Evolutionary conservation across 805 yeast genomes (phyloP), one percentile per base, ranked within the genome.

Genomic region (Yarrowia sp.): DNA sequence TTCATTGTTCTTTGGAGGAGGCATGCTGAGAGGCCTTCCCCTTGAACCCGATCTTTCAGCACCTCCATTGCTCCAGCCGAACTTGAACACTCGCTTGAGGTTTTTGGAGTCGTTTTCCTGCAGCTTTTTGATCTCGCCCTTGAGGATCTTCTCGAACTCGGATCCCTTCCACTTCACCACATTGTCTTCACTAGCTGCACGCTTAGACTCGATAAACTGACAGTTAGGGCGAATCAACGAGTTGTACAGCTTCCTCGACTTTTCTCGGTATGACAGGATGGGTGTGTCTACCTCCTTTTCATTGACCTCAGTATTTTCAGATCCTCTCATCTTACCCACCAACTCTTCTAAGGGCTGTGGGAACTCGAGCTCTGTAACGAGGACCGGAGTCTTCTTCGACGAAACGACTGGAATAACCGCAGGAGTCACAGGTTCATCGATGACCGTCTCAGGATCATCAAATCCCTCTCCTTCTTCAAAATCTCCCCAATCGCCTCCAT

Each of bases 111-210:
- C 63, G 11, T 28, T 14, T 4, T 41, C 51, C 1, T 58, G 49
- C 30, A 58, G 44, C 7, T 28, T 41, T 11, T 32, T 30, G 51
- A 58, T 40, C n/a, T 58, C 63, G 14, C 51, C 41, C 24, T 33
- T 58, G 24, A 58, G 36, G 9, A n/a, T n/a, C 22, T 30, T 41
- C 12, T 58, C 51, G 21, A 58, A 41, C 26, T 30, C 40, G 41
- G 63, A 58, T n/a, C 63, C 63, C 14, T 4, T 4, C 63, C 63
- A 58, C 40, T 41, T 58, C 41, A 58, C 40, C 32, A 58, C 51
- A 24, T 38, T 35, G 24, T 54, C 61, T 26, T 33, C 41, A 11
- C 17, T 38, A 5, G 40, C 24, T 3, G 24, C 12, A 3, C 46
- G 61, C 16, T 38, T 54, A n/a, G 46, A 38, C 32, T 51, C 59